Evolutionary conservation across 768 basidiomycete species (phyloP).

Genomic region (Suillus plorans): DNA sequence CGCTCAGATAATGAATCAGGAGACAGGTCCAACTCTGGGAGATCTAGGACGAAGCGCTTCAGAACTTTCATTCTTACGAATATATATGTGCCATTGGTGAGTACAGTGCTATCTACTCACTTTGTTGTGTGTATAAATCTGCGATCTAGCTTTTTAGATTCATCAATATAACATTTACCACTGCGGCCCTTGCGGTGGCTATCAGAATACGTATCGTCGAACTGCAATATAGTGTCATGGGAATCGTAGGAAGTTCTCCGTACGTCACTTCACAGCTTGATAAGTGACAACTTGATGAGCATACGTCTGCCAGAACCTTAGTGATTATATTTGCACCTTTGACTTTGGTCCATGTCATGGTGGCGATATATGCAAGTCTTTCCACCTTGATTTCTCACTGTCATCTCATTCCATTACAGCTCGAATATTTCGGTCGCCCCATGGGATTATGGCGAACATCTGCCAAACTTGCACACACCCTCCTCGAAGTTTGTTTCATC

Average conservation of each 20-base stretch:
- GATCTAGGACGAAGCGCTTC: constrained; percentile 45
- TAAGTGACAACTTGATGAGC: not conserved
- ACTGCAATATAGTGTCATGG: constrained; percentile 47
- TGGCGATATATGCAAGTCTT: constrained; percentile 74
- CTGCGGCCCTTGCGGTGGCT: constrained; percentile 76
- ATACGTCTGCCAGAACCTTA: constrained; percentile 50
- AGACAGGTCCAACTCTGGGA: constrained; percentile 27
- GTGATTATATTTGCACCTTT: constrained; percentile 85
- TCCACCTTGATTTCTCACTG: constrained; percentile 8
- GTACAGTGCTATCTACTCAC: constrained; percentile 21
- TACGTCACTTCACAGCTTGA: constrained; percentile 34
- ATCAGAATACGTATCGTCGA: constrained; percentile 70
- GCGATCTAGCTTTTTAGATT: constrained; percentile 71
- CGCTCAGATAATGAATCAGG: constrained; percentile 28
- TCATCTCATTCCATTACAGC: constrained; percentile 41
- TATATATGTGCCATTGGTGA: constrained; percentile 75
- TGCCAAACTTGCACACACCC: constrained; percentile 81
- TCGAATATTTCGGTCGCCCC: constrained; percentile 92
- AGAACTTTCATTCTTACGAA: constrained; percentile 72
- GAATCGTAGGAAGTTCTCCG: constrained; percentile 83
- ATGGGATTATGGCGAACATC: constrained; percentile 92
- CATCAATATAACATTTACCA: constrained; percentile 81
- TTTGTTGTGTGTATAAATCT: constrained; percentile 12
- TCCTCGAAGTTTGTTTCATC: constrained; percentile 86
- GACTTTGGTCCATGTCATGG: constrained; percentile 82